Conservation (phyloP, 2,329 filamentous ascomycete species). For the Pseudonectria foliicola region DNA sequence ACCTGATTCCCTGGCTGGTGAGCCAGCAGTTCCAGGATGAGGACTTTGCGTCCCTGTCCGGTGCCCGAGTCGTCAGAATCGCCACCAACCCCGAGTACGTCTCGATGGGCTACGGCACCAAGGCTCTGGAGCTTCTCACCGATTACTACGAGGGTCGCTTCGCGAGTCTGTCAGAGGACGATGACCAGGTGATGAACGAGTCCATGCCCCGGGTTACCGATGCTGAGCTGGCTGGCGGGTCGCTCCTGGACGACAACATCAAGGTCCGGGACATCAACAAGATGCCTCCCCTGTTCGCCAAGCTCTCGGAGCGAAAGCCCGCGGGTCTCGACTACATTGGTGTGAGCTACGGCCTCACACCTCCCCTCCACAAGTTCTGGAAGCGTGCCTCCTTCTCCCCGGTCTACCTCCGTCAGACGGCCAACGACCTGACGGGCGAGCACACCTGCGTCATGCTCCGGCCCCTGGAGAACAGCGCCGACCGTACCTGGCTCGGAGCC, state of each 20-base stretch:
- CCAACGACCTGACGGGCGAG: slow-evolving; percentile 94
- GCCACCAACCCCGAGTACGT: slow-evolving; percentile 93
- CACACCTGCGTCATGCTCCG: slow-evolving; percentile 97
- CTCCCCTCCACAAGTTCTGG: slow-evolving; percentile 91
- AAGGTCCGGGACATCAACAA: slow-evolving; percentile 81
- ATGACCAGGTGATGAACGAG: slow-evolving; percentile 44
- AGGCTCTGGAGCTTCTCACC: slow-evolving; percentile 75
- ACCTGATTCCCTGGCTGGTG: slow-evolving; percentile 95
- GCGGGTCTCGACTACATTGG: slow-evolving; percentile 84
- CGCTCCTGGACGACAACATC: slow-evolving; percentile 78
- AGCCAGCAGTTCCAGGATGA: slow-evolving; percentile 98
- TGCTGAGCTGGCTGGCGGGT: slow-evolving; percentile 67
- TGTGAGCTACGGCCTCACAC: slow-evolving; percentile 89
- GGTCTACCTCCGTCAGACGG: slow-evolving; percentile 88
- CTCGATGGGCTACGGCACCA: slow-evolving; percentile 87
- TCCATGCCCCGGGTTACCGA: slow-evolving; percentile 76
- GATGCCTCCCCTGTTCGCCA: slow-evolving; percentile 90
- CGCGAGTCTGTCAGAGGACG: slow-evolving; percentile 70
- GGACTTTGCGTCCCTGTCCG: slow-evolving; percentile 88
- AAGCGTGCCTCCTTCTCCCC: slow-evolving; percentile 80
- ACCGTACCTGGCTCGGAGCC: slow-evolving; percentile 78
- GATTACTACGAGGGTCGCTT: slow-evolving; percentile 97
- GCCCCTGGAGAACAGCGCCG: slow-evolving; percentile 60
- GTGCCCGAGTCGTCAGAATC: slow-evolving; percentile 86
- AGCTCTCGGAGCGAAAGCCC: slow-evolving; percentile 74